Evolutionary conservation across 2,329 filamentous ascomycete genomes (phyloP).

Genomic region (Penicillium sp.): DNA sequence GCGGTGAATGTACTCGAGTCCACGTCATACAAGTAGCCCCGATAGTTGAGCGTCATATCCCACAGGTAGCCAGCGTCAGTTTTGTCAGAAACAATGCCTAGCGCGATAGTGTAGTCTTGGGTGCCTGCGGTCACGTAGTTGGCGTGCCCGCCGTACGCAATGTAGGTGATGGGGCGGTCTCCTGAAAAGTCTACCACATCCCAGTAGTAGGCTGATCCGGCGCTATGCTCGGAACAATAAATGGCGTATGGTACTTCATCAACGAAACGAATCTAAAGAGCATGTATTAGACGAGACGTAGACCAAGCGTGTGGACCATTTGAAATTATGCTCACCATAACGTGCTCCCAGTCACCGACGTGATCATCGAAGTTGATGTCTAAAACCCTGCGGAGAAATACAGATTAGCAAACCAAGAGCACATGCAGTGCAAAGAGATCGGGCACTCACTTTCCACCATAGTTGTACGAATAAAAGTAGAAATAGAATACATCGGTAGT

Average conservation of each 20-base stretch:
- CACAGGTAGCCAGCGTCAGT: constrained; percentile 1
- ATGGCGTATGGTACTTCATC: constrained; percentile 4
- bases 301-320: not conserved
- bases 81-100: constrained; percentile 1
- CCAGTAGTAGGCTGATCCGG: constrained; percentile 6
- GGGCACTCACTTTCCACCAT: constrained; percentile 3
- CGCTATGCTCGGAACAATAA: constrained; percentile 4
- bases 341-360: constrained; percentile 6
- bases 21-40: constrained; percentile 1
- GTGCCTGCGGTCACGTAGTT: constrained; percentile 5
- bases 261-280: constrained; percentile 3
- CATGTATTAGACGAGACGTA: not conserved
- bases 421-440: not conserved
- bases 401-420: not conserved
- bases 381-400: not conserved
- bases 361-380: constrained; percentile 6
- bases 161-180: constrained; percentile 3
- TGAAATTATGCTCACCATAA: not conserved
- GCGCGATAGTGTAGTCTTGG: constrained; percentile 3
- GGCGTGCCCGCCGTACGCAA: constrained; percentile 4
- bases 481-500: constrained; percentile 6
- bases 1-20: not conserved
- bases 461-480: constrained; percentile 6
- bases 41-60: constrained; percentile 8
- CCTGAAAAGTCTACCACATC: constrained; percentile 4